Conservation (phyloP, 768 basidiomycete species). For the Kwoniella botswanensis region DNA sequence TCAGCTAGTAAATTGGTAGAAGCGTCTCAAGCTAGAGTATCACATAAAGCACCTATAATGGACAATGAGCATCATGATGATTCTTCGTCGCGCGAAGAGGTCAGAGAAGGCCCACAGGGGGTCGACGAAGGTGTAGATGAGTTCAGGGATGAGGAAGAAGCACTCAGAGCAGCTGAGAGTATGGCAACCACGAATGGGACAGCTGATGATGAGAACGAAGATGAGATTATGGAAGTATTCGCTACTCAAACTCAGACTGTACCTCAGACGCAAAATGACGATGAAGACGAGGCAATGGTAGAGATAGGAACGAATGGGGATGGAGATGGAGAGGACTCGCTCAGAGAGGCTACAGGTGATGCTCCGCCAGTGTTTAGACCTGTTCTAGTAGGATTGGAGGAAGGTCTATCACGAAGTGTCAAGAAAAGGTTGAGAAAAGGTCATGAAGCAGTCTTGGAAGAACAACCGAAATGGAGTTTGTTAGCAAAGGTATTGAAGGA, state of each 20-base stretch:
- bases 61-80: conserved; percentile 47
- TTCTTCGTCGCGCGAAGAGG: background rate
- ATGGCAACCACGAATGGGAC: background rate
- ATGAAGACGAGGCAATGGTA: conserved; percentile 35
- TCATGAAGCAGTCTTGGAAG: conserved; percentile 86
- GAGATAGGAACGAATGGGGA: conserved; percentile 33
- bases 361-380: conserved; percentile 50
- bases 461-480: conserved; percentile 90
- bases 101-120: conserved; percentile 13
- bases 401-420: conserved; percentile 38
- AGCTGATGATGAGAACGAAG: conserved; percentile 33
- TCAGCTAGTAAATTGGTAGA: conserved; percentile 76
- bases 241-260: conserved; percentile 48
- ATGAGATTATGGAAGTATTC: conserved; percentile 48
- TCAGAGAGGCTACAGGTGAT: conserved; percentile 15
- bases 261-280: conserved; percentile 18
- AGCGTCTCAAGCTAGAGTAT: conserved; percentile 47
- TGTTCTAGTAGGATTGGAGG: conserved; percentile 33
- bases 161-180: conserved; percentile 27
- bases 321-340: conserved; percentile 25
- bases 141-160: conserved; percentile 66
- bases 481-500: conserved; percentile 85
- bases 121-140: conserved; percentile 56
- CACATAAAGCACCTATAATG: conserved; percentile 39
- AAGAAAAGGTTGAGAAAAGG: conserved; percentile 73